A percentile compares a stretch with the other conserved stretches of the same genome.
These are phyloP conservation scores for Trametes elegans DNA, from an alignment of 768 basidiomycete species.

Conservation along the genomic window DNA sequence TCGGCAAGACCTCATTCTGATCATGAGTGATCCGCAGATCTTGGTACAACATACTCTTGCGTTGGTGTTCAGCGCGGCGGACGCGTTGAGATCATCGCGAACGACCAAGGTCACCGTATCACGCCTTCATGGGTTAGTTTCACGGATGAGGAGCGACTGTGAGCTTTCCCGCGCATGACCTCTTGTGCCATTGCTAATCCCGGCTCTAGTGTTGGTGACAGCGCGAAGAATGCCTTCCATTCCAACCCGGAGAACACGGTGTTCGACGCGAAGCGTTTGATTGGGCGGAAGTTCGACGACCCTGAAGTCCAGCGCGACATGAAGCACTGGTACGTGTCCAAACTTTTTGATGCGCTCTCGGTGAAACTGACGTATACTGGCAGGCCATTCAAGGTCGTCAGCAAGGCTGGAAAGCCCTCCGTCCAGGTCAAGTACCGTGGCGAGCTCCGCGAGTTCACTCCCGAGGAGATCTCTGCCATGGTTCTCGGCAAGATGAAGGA, in stretches of 20 bases:
- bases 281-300: conserved; percentile 84
- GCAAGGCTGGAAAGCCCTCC: conserved; percentile 77
- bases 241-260: conserved; percentile 91
- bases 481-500: conserved; percentile 98
- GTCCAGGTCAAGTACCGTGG: conserved; percentile 79
- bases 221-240: conserved; percentile 94
- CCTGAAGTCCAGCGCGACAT: conserved; percentile 76
- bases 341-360: background rate
- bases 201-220: conserved; percentile 74
- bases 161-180: background rate
- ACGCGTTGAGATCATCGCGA: conserved; percentile 48
- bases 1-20: too few species aligned
- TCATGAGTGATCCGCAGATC: conserved; percentile 48
- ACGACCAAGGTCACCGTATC: conserved; percentile 59
- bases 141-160: conserved; percentile 57
- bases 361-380: background rate
- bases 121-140: conserved; percentile 65
- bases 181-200: background rate
- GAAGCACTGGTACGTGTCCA: conserved; percentile 65
- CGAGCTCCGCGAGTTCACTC: conserved; percentile 79
- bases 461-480: conserved; percentile 96
- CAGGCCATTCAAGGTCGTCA: conserved; percentile 72
- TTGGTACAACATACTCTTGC: conserved; percentile 97
- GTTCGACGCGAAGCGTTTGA: conserved; percentile 95
- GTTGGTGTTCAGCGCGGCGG: conserved; percentile 51